Conservation (phyloP, 345 rosid genomes). For the Hibiscus mutabilis region DNA sequence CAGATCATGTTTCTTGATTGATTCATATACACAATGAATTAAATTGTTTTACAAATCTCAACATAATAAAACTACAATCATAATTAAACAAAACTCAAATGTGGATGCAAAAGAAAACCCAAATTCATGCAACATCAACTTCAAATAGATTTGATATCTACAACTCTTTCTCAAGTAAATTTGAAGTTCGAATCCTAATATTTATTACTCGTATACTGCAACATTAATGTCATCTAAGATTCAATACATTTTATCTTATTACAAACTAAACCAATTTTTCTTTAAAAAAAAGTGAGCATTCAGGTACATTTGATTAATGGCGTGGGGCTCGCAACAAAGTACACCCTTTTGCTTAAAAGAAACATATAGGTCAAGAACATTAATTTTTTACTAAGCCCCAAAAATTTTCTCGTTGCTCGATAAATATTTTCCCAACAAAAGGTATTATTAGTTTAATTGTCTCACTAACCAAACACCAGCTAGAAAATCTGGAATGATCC, state of each 20-base stretch:
- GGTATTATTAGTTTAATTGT: slow-evolving; percentile 14
- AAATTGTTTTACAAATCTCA: no score
- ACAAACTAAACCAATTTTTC: background rate
- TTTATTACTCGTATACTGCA: background rate
- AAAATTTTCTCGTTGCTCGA: slow-evolving; percentile 63
- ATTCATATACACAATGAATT: no score
- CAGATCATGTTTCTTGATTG: slow-evolving; percentile 17
- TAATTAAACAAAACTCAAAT: no score
- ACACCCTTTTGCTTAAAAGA: slow-evolving; percentile 14
- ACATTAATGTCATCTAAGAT: no score
- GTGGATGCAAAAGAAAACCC: no score
- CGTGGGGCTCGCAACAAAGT: slow-evolving; percentile 26
- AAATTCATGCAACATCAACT: no score
- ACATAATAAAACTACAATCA: no score
- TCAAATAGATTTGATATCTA: no score
- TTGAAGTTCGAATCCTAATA: no score
- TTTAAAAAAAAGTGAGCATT: background rate
- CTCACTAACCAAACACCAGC: background rate
- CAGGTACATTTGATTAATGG: slow-evolving; percentile 14
- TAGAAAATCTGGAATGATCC: background rate
- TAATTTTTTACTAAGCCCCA: slow-evolving; percentile 38
- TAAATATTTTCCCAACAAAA: slow-evolving; percentile 33
- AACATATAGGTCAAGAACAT: slow-evolving; percentile 9
- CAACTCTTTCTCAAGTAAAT: no score
- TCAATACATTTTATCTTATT: background rate